Evolutionary conservation across 208 protist genomes (phyloP).

Genomic region (Leishmania major): DNA sequence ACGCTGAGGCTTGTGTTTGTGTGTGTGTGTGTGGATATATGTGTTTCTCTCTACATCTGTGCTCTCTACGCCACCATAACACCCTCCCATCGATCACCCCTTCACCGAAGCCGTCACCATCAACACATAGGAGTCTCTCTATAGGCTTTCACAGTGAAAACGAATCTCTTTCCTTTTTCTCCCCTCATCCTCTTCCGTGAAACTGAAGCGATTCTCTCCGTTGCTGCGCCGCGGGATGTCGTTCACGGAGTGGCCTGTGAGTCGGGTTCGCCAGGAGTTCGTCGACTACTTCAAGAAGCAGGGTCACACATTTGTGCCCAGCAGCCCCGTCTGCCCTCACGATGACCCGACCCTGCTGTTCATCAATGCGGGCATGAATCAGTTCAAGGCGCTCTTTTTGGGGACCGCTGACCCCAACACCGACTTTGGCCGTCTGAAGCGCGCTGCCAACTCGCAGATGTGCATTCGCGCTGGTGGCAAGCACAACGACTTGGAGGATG

Average conservation of each 20-base stretch:
- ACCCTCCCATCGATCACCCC: background rate
- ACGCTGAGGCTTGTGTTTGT: background rate
- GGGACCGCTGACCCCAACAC: slow-evolving; percentile 95
- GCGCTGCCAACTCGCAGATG: slow-evolving; percentile 98
- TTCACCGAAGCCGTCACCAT: background rate
- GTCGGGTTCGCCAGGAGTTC: slow-evolving; percentile 93
- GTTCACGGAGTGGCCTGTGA: slow-evolving; percentile 75
- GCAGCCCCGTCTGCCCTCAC: slow-evolving; percentile 94
- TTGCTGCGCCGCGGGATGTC: slow-evolving; percentile 28
- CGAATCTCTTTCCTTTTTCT: background rate
- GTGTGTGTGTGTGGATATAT: background rate
- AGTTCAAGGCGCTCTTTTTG: slow-evolving; percentile 98
- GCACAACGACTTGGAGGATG: slow-evolving; percentile 99
- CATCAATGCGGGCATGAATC: slow-evolving; percentile 98
- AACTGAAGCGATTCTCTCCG: slow-evolving; percentile 27
- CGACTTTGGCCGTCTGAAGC: slow-evolving; percentile 92
- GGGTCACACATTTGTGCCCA: slow-evolving; percentile 92
- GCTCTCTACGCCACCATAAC: slow-evolving; percentile 1
- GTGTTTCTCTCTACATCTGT: background rate
- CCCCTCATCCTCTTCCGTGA: slow-evolving; percentile 7
- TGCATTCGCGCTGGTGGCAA: slow-evolving; percentile 99
- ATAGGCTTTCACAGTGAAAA: background rate
- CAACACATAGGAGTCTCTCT: background rate
- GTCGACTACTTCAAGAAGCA: slow-evolving; percentile 95
- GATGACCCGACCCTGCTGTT: slow-evolving; percentile 99